Evolutionary conservation across 1,284 basidiomycete species (phyloP).

Genomic region (Pholiota adiposa): DNA sequence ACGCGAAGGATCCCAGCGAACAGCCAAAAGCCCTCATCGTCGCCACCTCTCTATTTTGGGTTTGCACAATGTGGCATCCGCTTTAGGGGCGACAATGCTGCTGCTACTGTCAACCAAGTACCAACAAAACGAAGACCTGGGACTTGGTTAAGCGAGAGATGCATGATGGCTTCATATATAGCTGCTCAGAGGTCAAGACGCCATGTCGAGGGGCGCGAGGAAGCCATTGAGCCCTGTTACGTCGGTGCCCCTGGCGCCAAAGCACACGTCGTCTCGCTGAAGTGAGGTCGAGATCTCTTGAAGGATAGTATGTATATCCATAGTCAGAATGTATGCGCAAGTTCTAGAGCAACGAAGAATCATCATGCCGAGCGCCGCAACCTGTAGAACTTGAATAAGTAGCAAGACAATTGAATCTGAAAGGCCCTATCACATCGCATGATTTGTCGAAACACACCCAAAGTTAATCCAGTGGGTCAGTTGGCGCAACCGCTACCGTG

Average conservation of each 20-base stretch:
- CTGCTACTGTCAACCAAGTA: not conserved
- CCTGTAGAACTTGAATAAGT: not conserved
- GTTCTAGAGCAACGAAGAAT: not conserved
- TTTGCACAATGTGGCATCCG: not conserved
- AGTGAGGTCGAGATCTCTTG: too few species aligned
- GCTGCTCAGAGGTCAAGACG: not conserved
- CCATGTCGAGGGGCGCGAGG: not conserved
- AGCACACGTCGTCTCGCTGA: not conserved
- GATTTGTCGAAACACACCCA: not conserved
- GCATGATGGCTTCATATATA: not conserved
- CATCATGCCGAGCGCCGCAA: not conserved
- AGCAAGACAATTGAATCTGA: not conserved
- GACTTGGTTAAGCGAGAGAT: not conserved
- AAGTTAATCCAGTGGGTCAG: not conserved
- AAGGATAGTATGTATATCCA: not conserved
- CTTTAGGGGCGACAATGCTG: conserved; percentile 1
- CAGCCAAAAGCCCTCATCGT: conserved; percentile 41
- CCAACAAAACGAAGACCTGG: not conserved
- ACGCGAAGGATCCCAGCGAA: conserved; percentile 30
- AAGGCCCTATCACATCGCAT: not conserved
- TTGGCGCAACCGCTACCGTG: too few species aligned
- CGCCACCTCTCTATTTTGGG: conserved; percentile 9
- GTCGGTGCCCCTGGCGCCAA: not conserved
- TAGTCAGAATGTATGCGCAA: not conserved
- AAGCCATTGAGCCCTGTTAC: not conserved